Evolutionary conservation across 805 yeast genomes (phyloP), one percentile per base, ranked within the genome.

Genomic region (Lachancea fermentati): DNA sequence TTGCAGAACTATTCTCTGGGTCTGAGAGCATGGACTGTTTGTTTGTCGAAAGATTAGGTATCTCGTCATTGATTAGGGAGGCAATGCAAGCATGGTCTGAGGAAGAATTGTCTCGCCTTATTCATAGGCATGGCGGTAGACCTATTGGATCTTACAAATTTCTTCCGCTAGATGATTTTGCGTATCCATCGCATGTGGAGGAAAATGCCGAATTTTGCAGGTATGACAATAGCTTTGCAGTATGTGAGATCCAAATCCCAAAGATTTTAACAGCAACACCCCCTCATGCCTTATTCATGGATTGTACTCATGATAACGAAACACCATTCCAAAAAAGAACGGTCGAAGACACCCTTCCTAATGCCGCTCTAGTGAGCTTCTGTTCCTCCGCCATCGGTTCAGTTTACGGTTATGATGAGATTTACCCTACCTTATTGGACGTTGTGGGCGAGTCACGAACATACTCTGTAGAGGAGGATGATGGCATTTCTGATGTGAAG

Each of bases 71-170:
- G 49, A 84, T 91, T 41, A 76, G 98, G 56, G 98, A 91, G 58
- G 97, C 97, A 1, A 91, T 93, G 95, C 97, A 88, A 65, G 93
- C 97, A 1, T 81, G 93, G 80, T 79, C 83, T 9, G 93, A 85
- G 9, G 80, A 76, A 29, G 97, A 91, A 56, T 71, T 91, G 24
- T 86, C 96, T 2, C 70, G 91, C 43, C 70, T 89, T 37, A 83
- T 91, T 18, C 96, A 91, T 59, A 78, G 80, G 54, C 95, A 91
- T 60, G 97, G 97, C 26, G 98, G 98, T 2, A 72, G 87, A 49
- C 96, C 97, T 26, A 85, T 91, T 59, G 98, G 98, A 4, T 87
- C 96, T 0, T 81, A 84, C 51, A 76, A 79, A 37, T 84, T 86
- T 75, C 66, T 82, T 34, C 91, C 95, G 1, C 67, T 86, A 52